Evolutionary conservation across 768 basidiomycete genomes (phyloP).

Genomic region (Trichaptum fuscoviolaceum): DNA sequence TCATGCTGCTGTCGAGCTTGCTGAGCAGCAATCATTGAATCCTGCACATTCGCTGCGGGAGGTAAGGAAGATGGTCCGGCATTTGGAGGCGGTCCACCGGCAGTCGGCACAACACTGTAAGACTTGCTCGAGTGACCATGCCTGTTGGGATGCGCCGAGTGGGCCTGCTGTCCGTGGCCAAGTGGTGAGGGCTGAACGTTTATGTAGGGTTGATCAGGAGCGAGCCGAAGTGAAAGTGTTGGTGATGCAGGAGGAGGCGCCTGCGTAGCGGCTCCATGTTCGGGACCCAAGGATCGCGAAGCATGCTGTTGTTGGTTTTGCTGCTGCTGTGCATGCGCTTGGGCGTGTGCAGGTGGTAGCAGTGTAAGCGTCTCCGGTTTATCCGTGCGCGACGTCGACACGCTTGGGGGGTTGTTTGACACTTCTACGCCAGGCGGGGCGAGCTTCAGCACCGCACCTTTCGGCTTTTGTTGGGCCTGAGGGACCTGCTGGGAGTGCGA

Average conservation of each 20-base stretch:
- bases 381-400: neutral
- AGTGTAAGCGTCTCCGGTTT: neutral
- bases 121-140: slow-evolving; percentile 3
- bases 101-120: neutral
- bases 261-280: neutral
- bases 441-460: neutral
- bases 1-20: slow-evolving; percentile 1
- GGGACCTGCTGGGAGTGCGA: slow-evolving; percentile 12
- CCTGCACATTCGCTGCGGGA: neutral
- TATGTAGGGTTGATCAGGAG: slow-evolving; percentile 1
- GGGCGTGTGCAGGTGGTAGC: neutral
- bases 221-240: slow-evolving; percentile 1
- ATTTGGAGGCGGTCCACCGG: neutral
- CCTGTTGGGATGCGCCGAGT: neutral
- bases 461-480: slow-evolving; percentile 1
- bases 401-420: slow-evolving; percentile 1
- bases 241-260: neutral
- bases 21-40: neutral
- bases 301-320: neutral
- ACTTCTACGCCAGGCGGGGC: neutral
- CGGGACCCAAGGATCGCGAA: neutral
- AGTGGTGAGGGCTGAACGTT: neutral
- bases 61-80: neutral
- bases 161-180: neutral
- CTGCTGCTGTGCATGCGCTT: neutral